These are phyloP conservation scores for Ceratocystis lukuohia DNA, from an alignment of 2,329 filamentous ascomycete species.

Conservation along the genomic window DNA sequence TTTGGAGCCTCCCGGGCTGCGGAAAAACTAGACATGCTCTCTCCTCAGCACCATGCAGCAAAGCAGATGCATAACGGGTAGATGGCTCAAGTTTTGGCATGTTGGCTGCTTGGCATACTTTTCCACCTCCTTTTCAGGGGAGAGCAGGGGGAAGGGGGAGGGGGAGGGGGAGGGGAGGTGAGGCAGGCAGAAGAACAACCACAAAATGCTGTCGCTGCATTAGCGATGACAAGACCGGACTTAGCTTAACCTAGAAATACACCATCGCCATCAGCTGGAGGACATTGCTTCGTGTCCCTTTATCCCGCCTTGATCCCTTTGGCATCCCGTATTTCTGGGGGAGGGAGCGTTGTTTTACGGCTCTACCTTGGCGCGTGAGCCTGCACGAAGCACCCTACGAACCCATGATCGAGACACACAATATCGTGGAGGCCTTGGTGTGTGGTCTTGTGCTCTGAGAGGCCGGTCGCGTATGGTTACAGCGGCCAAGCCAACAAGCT, in stretches of 20 bases:
- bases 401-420: neutral
- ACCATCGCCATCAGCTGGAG: neutral
- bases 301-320: neutral
- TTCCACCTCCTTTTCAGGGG: neutral
- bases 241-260: neutral
- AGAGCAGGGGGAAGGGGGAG: too few relatives aligned
- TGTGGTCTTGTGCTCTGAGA: neutral
- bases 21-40: neutral
- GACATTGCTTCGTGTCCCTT: neutral
- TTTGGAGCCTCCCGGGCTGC: neutral
- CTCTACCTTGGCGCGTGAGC: neutral
- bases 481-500: neutral
- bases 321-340: constrained; percentile 1
- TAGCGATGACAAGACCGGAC: neutral
- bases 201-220: neutral
- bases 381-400: neutral
- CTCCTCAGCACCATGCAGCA: neutral
- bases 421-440: neutral
- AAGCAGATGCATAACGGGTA: neutral
- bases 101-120: neutral
- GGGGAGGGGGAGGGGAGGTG: neutral
- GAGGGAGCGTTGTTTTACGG: neutral
- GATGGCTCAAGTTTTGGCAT: neutral
- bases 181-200: neutral
- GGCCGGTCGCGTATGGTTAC: neutral